Evolutionary conservation across 129 eudicot species (phyloP), one percentile per base, ranked within the genome.

Genomic region (Centaurea solstitialis): DNA sequence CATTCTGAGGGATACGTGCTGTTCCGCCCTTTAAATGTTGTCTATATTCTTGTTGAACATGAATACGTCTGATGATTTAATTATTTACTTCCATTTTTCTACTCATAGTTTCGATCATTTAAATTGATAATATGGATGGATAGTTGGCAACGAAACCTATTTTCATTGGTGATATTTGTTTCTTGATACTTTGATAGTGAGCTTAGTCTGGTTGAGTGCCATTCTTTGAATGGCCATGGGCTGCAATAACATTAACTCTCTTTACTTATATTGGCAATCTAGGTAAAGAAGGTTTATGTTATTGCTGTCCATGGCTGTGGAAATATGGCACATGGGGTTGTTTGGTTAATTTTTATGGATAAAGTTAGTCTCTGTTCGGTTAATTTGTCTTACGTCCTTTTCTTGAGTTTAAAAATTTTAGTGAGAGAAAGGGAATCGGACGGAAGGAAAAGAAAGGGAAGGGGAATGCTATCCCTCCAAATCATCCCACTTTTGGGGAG

Each of bases 1-100:
- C 89, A 37, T 86, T 86, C 86, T 86, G 92, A 85, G 92, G 87
- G 92, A 84, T 75, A 64, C 61, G 9, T 30, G 40, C 38, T 41
- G 5, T 21, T 38, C 33, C 23, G 59, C 53, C 37, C 6, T 70
- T 57, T 5, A 37, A 33, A 26, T 53, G 12, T 20, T 47, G 26
- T 40, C 76, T 21, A 9, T 35, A 18, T 9, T 43, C 17, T 7
- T 23, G 61, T 17, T 9, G 22, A 37, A 59, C 70, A 62, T 33
- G 17, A 6, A 11, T 20, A 7, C 40, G 40, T 15, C 23, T 38
- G 8, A 39, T 18, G 8, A 39, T 17, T 66, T 20, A 21, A 68
- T 53, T 50, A 0, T 33, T 33, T 33, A 33, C 37, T 33, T 33
- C 37, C n/a, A 30, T 1, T 30, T 30, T 30, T 1, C 57, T 35